These are phyloP conservation scores for Melocanna baccifera DNA, from an alignment of 176 grass and related monocot genomes.

Conservation along the genomic window DNA sequence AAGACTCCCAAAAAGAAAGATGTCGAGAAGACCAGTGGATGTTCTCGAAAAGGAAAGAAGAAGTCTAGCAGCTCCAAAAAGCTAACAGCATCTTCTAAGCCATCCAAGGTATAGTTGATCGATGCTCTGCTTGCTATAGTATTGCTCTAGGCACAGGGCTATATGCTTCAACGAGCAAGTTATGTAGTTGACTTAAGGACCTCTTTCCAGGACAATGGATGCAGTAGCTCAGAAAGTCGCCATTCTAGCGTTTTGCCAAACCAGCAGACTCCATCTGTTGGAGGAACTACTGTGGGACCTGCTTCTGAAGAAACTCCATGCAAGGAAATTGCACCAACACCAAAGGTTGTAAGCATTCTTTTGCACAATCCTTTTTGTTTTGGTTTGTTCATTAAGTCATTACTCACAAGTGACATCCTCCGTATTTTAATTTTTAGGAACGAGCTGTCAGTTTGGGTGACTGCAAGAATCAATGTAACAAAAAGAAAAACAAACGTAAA, in stretches of 20 bases:
- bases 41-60: constrained; percentile 84
- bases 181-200: constrained; percentile 12
- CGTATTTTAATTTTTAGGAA: constrained; percentile 51
- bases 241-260: constrained; percentile 37
- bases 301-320: constrained; percentile 28
- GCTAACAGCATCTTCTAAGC: constrained; percentile 40
- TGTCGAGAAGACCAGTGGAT: constrained; percentile 41
- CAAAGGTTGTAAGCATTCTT: constrained; percentile 38
- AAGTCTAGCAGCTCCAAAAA: constrained; percentile 71
- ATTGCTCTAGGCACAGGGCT: constrained; percentile 19
- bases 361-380: not conserved
- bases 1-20: constrained; percentile 43
- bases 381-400: constrained; percentile 28
- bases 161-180: constrained; percentile 25
- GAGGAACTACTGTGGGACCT: constrained; percentile 15
- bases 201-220: constrained; percentile 50
- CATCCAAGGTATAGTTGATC: constrained; percentile 49
- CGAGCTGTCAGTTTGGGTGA: constrained; percentile 37
- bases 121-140: constrained; percentile 14
- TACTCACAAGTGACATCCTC: constrained; percentile 11
- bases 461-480: constrained; percentile 49
- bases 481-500: constrained; percentile 84
- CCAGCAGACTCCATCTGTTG: constrained; percentile 30
- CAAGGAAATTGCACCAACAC: constrained; percentile 35
- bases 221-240: constrained; percentile 40